Evolutionary conservation across 352 stramenopile genomes (phyloP).

Genomic region (Pythium myriotylum): DNA sequence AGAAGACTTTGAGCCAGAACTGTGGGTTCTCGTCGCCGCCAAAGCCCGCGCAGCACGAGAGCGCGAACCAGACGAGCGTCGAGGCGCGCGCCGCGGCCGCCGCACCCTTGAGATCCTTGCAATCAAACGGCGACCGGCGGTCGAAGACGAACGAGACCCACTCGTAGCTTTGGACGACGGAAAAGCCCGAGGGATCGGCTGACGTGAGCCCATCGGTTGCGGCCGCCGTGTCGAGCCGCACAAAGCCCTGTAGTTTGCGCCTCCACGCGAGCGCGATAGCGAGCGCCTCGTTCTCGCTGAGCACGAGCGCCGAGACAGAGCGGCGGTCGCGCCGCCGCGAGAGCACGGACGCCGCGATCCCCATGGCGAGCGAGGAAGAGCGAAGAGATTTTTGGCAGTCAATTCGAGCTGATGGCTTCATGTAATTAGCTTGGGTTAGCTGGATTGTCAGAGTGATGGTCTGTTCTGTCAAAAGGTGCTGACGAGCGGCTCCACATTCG

Average conservation of each 20-base stretch:
- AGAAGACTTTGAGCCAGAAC: slow-evolving; percentile 8
- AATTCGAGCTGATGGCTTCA: neutral
- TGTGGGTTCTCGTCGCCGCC: slow-evolving; percentile 2
- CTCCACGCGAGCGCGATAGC: slow-evolving; percentile 3
- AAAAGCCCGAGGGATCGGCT: neutral
- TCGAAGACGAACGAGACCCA: neutral
- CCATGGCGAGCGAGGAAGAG: neutral
- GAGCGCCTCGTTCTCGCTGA: slow-evolving; percentile 2
- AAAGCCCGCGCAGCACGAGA: slow-evolving; percentile 2
- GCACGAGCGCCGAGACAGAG: neutral
- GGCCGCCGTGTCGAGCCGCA: slow-evolving; percentile 1
- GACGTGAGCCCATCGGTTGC: neutral
- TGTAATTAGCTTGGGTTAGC: neutral
- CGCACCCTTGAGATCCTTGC: neutral
- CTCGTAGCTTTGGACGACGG: neutral
- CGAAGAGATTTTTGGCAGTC: neutral
- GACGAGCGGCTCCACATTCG: neutral
- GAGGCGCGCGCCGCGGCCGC: neutral
- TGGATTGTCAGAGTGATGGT: neutral
- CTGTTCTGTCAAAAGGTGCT: neutral
- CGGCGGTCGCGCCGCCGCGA: neutral
- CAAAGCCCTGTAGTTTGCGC: neutral
- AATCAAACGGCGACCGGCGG: neutral
- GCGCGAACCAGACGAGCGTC: neutral
- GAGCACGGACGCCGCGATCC: neutral